Conservation (phyloP, 2,329 filamentous ascomycete species). For the Neofusicoccum cordaticola region DNA sequence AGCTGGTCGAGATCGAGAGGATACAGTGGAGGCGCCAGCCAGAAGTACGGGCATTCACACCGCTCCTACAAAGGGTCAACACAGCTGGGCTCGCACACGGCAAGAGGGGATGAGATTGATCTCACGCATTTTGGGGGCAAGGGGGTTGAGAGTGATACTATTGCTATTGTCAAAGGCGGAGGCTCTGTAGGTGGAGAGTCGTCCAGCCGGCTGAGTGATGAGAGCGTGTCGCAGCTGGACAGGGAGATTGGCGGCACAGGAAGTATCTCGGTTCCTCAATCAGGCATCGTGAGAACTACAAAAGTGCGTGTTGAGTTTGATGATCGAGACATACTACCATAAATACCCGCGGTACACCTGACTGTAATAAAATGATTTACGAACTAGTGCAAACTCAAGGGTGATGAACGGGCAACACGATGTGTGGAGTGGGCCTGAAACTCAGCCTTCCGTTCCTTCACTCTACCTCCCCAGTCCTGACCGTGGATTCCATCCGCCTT, state of each 20-base stretch:
- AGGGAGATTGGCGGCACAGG: neutral
- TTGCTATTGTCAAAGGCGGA: neutral
- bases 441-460: too few relatives aligned
- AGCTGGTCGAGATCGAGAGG: constrained; percentile 19
- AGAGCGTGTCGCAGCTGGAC: neutral
- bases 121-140: neutral
- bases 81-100: neutral
- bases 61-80: neutral
- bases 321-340: too few relatives aligned
- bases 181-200: neutral
- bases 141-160: neutral
- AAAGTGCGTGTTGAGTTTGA: neutral
- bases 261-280: neutral
- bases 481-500: too few relatives aligned
- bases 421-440: too few relatives aligned
- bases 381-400: too few relatives aligned
- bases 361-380: too few relatives aligned
- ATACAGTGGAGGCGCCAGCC: neutral
- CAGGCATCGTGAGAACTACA: constrained; percentile 6
- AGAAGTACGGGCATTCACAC: neutral
- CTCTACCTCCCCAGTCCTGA: too few relatives aligned
- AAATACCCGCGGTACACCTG: too few relatives aligned
- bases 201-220: neutral
- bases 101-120: neutral
- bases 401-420: too few relatives aligned